Percentiles rank a stretch among this genome's conserved stretches.
These are phyloP conservation scores for Aquilaria agallochum DNA, from an alignment of 441 rosid species.

Conservation along the genomic window DNA sequence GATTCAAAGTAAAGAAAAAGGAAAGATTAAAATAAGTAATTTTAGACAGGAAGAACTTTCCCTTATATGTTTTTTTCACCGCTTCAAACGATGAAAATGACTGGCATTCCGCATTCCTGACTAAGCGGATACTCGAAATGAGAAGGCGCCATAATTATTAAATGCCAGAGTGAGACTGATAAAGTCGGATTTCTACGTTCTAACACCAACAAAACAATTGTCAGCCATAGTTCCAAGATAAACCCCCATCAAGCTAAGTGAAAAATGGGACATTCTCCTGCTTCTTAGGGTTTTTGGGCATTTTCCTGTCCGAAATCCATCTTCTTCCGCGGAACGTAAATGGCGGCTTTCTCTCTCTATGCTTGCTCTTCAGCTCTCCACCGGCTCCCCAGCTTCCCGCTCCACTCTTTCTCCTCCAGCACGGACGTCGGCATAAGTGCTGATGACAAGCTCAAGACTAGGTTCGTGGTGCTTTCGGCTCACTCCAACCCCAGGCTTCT, in stretches of 20 bases:
- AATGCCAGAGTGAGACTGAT: not conserved
- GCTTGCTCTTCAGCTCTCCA: constrained; percentile 15
- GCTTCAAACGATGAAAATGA: no score
- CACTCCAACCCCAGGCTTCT: constrained; percentile 81
- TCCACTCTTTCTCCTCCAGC: constrained; percentile 10
- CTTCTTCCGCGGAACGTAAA: constrained; percentile 9
- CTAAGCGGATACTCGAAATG: no score
- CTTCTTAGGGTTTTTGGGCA: constrained; percentile 41
- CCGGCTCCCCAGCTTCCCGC: constrained; percentile 13
- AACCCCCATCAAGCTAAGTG: not conserved
- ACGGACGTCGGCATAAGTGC: constrained; percentile 9
- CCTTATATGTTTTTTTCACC: no score
- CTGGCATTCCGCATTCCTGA: no score
- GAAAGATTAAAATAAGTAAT: no score
- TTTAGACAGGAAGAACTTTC: no score
- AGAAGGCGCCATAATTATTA: no score
- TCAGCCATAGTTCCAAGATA: constrained; percentile 11
- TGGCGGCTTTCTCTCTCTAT: constrained; percentile 35
- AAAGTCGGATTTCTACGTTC: not conserved
- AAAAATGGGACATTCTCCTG: not conserved
- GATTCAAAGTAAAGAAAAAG: no score
- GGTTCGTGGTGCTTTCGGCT: constrained; percentile 47
- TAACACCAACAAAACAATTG: not conserved
- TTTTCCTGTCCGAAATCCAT: constrained; percentile 16
- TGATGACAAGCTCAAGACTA: constrained; percentile 7